Evolutionary conservation across 2,329 filamentous ascomycete genomes (phyloP), one percentile per base, ranked within the genome.

Genomic region (Thielaviopsis euricoi): DNA sequence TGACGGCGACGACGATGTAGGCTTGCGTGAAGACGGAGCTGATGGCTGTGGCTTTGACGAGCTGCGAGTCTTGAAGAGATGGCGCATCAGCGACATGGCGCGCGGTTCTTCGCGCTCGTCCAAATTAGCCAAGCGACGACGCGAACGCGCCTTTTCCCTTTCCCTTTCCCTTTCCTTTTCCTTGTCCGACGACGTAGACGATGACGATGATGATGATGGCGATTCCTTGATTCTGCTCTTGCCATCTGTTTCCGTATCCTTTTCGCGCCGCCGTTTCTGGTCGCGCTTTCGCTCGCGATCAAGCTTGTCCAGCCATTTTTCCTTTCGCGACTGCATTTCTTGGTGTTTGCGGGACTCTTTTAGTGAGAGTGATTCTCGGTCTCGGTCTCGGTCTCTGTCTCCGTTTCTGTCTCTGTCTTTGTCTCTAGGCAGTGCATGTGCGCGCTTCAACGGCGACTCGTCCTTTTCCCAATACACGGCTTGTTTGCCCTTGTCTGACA

Each of bases 201-300:
- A n/a, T n/a, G n/a, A n/a, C 43, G 7, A 33, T 33, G 29, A 10
- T 10, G 29, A 33, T 2, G 7, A 26, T 26, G 25, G 25, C 25
- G 29, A 33, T 33, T 6, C 29, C 29, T 33, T 33, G 29, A 10
- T 10, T 2, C 29, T 6, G 29, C 12, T 10, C 2, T 10, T 33
- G 29, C 12, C 21, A 6, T 48, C n/a, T n/a, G 21, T 19, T 48
- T 48, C 43, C 13, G 21, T 2, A 4, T 48, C 43, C 43, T 48
- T 48, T 48, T 48, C 43, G n/a, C 43, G n/a, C 5, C 37, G 29
- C 3, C 53, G 53, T 2, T 25, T 15, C 10, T 55, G 12, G 26
- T 56, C 25, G 22, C 54, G 54, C 25, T 56, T 46, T 10, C 54
- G 54, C 13, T 49, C 54, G 46, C 54, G 54, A 21, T 56, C 43